Evolutionary conservation across 768 basidiomycete species (phyloP).

Genomic region (Suillus sp.): DNA sequence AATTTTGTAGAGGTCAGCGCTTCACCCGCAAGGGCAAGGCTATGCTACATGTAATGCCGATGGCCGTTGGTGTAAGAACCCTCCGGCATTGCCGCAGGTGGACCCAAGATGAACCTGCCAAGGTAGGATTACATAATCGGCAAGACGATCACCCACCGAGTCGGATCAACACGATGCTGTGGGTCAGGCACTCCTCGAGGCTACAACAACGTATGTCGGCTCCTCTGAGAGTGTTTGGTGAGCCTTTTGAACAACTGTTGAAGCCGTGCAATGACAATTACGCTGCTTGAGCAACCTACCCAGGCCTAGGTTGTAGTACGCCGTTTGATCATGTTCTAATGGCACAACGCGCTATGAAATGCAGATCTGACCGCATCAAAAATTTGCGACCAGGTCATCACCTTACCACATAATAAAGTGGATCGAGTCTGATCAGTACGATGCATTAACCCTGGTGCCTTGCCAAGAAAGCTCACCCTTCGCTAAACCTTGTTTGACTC

Average conservation of each 20-base stretch:
- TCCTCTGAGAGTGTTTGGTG: background rate
- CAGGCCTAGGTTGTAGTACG: background rate
- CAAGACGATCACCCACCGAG: no score
- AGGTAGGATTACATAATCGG: background rate
- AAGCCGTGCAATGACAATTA: no score
- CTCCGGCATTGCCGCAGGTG: no score
- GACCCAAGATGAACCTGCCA: background rate
- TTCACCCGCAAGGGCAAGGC: no score
- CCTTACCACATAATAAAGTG: background rate
- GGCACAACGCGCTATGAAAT: background rate
- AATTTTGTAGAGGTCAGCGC: no score
- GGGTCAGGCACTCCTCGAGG: background rate
- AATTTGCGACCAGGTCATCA: background rate
- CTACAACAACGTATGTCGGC: background rate
- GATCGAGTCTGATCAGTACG: background rate
- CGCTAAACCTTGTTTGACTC: background rate
- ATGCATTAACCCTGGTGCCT: constrained; percentile 4
- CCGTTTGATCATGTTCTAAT: background rate
- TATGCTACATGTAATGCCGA: no score
- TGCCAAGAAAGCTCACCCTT: background rate
- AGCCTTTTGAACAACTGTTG: background rate
- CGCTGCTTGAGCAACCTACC: background rate
- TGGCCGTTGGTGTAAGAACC: no score
- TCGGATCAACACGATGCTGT: no score
- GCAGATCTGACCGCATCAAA: background rate